Percentiles rank a stretch among this genome's conserved stretches.
Conservation (phyloP, 192 early-diverging fungal species). For the Coemansia sp. region DNA sequence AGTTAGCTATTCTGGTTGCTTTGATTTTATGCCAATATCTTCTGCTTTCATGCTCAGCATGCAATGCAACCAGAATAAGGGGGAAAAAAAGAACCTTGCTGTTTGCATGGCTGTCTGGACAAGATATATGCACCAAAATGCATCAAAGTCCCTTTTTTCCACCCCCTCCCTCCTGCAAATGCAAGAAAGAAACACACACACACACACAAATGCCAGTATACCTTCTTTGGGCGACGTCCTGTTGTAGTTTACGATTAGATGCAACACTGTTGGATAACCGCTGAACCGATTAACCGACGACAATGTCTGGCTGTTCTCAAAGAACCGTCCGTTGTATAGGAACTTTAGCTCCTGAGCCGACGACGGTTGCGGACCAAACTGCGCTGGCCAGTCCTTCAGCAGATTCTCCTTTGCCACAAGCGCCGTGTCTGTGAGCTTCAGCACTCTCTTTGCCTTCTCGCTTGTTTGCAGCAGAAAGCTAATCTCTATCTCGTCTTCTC, state of each 20-base stretch:
- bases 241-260: constrained; percentile 21
- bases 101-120: not conserved
- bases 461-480: constrained; percentile 40
- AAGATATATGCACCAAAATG: not conserved
- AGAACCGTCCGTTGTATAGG: constrained; percentile 40
- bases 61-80: not conserved
- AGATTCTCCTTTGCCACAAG: constrained; percentile 41
- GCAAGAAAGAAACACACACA: not conserved
- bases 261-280: constrained; percentile 18
- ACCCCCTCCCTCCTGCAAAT: not conserved
- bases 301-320: constrained; percentile 37
- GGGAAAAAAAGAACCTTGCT: not conserved
- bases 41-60: constrained; percentile 3
- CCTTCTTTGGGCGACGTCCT: constrained; percentile 23
- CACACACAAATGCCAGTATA: not conserved
- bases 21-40: constrained; percentile 1
- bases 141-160: not conserved
- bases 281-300: constrained; percentile 21
- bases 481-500: constrained; percentile 22
- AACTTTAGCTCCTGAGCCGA: constrained; percentile 34
- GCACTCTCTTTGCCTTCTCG: constrained; percentile 26
- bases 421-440: constrained; percentile 29
- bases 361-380: constrained; percentile 37
- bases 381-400: constrained; percentile 34
- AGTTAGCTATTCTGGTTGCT: not conserved